Evolutionary conservation across 2,329 filamentous ascomycete genomes (phyloP).

Genomic region (Hypoxylon sp.): DNA sequence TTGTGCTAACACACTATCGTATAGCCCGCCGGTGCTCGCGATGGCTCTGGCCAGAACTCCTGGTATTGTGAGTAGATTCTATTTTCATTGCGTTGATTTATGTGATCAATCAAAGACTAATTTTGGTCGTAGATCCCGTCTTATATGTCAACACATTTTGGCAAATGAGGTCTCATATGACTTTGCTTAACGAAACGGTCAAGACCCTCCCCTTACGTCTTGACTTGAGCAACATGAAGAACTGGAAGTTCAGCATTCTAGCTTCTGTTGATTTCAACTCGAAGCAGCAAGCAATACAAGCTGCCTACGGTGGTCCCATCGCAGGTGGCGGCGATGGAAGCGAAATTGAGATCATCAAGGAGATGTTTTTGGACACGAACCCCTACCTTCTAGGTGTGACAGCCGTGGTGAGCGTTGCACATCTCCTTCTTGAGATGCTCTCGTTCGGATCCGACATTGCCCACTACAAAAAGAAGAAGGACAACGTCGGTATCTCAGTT

Average conservation of each 20-base stretch:
- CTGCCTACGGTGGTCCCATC: constrained; percentile 74
- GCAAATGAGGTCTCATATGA: constrained; percentile 94
- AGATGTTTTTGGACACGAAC: constrained; percentile 93
- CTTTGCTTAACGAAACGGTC: constrained; percentile 87
- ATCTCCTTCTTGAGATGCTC: constrained; percentile 94
- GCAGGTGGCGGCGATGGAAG: constrained; percentile 86
- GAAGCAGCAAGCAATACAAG: constrained; percentile 81
- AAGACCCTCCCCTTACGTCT: constrained; percentile 83
- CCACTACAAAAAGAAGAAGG: constrained; percentile 99
- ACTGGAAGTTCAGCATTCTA: constrained; percentile 91
- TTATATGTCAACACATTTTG: constrained; percentile 96
- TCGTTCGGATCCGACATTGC: constrained; percentile 98
- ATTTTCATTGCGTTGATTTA: not conserved
- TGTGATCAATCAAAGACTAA: constrained; percentile 25
- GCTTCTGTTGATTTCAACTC: constrained; percentile 86
- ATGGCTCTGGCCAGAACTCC: constrained; percentile 83
- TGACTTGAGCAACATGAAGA: constrained; percentile 79
- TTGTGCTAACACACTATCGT: constrained; percentile 20
- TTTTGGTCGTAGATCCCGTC: constrained; percentile 70
- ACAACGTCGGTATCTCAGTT: constrained; percentile 95
- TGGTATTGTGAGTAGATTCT: constrained; percentile 84
- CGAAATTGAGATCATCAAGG: constrained; percentile 97
- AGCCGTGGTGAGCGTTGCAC: constrained; percentile 82
- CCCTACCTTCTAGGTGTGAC: constrained; percentile 89
- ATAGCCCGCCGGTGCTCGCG: constrained; percentile 75